Conservation (phyloP, 257 asterid species). For the Coffea eugenioides region DNA sequence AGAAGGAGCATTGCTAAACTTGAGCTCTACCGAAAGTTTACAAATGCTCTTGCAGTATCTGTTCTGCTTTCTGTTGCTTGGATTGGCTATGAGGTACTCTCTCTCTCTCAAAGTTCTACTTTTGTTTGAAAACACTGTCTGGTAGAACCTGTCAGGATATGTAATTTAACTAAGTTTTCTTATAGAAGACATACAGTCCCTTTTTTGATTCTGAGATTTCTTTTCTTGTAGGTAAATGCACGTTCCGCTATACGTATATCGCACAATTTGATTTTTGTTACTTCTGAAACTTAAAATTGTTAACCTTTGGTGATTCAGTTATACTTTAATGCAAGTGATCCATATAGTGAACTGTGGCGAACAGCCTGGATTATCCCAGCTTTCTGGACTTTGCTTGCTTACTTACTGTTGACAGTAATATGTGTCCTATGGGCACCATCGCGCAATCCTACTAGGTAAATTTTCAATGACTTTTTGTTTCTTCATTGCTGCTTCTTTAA, state of each 20-base stretch:
- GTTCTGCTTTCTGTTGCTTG: slow-evolving; percentile 91
- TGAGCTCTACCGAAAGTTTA: slow-evolving; percentile 86
- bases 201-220: background rate
- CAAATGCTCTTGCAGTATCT: slow-evolving; percentile 79
- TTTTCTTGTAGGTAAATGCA: background rate
- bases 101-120: background rate
- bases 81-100: slow-evolving; percentile 92
- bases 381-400: slow-evolving; percentile 87
- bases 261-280: background rate
- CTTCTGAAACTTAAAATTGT: background rate
- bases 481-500: background rate
- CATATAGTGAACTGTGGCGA: slow-evolving; percentile 84
- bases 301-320: slow-evolving; percentile 48
- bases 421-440: slow-evolving; percentile 94
- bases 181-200: background rate
- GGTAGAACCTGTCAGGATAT: background rate
- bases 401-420: slow-evolving; percentile 65
- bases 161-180: background rate
- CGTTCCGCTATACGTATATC: background rate
- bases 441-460: slow-evolving; percentile 85
- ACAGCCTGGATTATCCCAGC: slow-evolving; percentile 96
- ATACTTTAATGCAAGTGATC: slow-evolving; percentile 95
- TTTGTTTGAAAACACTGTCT: background rate
- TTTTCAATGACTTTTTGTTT: background rate
- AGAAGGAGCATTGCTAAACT: slow-evolving; percentile 89